phyloP scores from a whole-genome alignment of 495 filamentous ascomycete species.

The Baudoinia panamericana region DNA sequence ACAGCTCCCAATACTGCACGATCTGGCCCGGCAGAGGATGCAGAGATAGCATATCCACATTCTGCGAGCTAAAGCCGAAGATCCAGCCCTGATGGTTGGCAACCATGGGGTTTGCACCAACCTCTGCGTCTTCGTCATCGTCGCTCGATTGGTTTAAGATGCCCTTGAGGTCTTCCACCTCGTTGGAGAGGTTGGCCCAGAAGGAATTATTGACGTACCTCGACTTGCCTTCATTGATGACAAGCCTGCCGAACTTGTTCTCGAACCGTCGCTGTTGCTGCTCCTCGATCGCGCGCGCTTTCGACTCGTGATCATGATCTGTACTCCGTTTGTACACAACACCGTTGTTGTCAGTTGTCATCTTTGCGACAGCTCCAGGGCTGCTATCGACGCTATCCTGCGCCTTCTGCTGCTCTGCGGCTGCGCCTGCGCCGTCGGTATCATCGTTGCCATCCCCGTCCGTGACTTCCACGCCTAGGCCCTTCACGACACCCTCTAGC shows the following conservation, averaged over 20 bases:
- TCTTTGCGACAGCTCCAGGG: conserved; percentile 6
- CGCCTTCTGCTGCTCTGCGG: background rate
- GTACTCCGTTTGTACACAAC: too few relatives aligned
- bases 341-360: too few relatives aligned
- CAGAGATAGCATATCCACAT: conserved; percentile 26
- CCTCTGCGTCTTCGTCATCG: conserved; percentile 51
- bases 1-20: conserved; percentile 31
- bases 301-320: too few relatives aligned
- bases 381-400: conserved; percentile 2
- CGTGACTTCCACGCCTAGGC: conserved; percentile 38
- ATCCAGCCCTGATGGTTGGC: conserved; percentile 48
- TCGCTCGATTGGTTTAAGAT: conserved; percentile 57
- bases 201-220: conserved; percentile 81
- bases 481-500: conserved; percentile 70
- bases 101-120: conserved; percentile 19
- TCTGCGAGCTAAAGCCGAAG: conserved; percentile 38
- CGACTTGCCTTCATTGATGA: conserved; percentile 65
- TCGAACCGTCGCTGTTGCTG: conserved; percentile 32
- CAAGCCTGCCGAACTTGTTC: conserved; percentile 51
- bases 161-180: conserved; percentile 62
- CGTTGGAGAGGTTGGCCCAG: conserved; percentile 78
- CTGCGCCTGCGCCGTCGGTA: conserved; percentile 5
- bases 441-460: conserved; percentile 24
- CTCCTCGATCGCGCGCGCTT: conserved; percentile 26
- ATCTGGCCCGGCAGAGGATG: conserved; percentile 30